Percentiles rank a stretch among this genome's conserved stretches.
Conservation (phyloP, 805 yeast genomes). For the Wickerhamiella siamensis region DNA sequence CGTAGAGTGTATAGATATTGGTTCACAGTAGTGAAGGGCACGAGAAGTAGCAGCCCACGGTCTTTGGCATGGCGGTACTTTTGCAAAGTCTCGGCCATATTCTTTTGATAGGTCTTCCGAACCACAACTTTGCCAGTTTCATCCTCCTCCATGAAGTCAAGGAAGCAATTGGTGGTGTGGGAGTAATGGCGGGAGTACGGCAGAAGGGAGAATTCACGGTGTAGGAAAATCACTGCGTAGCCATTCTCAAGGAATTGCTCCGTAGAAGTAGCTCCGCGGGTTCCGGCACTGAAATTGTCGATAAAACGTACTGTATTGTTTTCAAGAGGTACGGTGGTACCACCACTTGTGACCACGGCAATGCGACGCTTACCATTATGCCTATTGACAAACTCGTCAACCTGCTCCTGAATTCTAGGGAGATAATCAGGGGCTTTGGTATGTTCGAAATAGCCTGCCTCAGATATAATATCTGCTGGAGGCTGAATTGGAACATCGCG, state of each 20-base stretch:
- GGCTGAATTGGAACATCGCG: conserved; percentile 62
- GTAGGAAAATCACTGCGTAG: conserved; percentile 84
- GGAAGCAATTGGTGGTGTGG: conserved; percentile 68
- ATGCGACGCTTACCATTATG: conserved; percentile 39
- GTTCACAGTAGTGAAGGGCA: conserved; percentile 91
- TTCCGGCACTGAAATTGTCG: conserved; percentile 95
- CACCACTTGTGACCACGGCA: conserved; percentile 87
- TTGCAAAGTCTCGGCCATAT: conserved; percentile 41
- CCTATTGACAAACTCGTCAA: conserved; percentile 43
- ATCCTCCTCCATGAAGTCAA: conserved; percentile 58
- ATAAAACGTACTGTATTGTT: conserved; percentile 93
- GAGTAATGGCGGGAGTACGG: conserved; percentile 86
- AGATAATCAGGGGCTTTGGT: conserved; percentile 67
- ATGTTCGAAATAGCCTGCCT: conserved; percentile 56
- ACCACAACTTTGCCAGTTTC: conserved; percentile 41
- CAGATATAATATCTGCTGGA: conserved; percentile 56
- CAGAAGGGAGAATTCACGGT: conserved; percentile 78
- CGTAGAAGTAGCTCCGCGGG: conserved; percentile 93
- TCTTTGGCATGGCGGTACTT: conserved; percentile 37
- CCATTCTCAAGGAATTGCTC: conserved; percentile 76
- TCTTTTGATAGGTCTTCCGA: conserved; percentile 41
- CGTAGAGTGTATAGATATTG: conserved; percentile 81
- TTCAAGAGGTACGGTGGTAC: conserved; percentile 95
- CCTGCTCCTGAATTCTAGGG: conserved; percentile 41
- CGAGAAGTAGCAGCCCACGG: conserved; percentile 40